Conservation (phyloP, 768 basidiomycete genomes). For the Lactarius sanguifluus region DNA sequence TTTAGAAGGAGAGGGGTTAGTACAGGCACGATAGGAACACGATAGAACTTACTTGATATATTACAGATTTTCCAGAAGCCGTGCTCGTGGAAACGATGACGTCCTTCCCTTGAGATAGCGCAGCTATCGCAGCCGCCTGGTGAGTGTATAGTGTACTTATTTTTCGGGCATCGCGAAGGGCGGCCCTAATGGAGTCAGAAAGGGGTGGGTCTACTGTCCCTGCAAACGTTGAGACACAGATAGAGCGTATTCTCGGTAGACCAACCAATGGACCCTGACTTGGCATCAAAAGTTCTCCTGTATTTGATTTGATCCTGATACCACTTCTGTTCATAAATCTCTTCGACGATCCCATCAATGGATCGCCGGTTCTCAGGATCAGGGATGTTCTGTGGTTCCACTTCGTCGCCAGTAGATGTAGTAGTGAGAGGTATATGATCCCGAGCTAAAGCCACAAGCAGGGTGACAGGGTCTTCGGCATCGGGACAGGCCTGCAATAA, state of each 20-base stretch:
- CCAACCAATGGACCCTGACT: slow-evolving; percentile 52
- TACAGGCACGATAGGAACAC: background rate
- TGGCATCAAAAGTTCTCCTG: slow-evolving; percentile 53
- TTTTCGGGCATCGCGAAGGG: slow-evolving; percentile 56
- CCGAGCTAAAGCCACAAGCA: slow-evolving; percentile 65
- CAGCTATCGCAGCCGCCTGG: slow-evolving; percentile 71
- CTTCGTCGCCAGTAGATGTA: slow-evolving; percentile 37
- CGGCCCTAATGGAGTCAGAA: slow-evolving; percentile 54
- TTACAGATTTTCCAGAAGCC: slow-evolving; percentile 85
- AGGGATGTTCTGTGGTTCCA: slow-evolving; percentile 34
- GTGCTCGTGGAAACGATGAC: slow-evolving; percentile 91
- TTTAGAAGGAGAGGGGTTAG: slow-evolving; percentile 32
- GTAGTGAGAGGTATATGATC: slow-evolving; percentile 74
- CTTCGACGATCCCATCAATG: slow-evolving; percentile 56
- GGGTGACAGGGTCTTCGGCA: slow-evolving; percentile 57
- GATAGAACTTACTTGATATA: slow-evolving; percentile 64
- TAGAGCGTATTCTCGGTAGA: background rate
- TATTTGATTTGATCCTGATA: slow-evolving; percentile 70
- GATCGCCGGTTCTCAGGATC: slow-evolving; percentile 53
- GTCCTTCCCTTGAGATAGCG: slow-evolving; percentile 55
- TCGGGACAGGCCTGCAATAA: slow-evolving; percentile 54
- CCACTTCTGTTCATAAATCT: slow-evolving; percentile 59
- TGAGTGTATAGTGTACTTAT: slow-evolving; percentile 66
- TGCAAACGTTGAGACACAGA: slow-evolving; percentile 30
- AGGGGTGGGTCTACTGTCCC: slow-evolving; percentile 55